Percentiles rank a stretch among this genome's conserved stretches.
Conservation (phyloP, 768 basidiomycete species). For the Fistulinella prunicolor region DNA sequence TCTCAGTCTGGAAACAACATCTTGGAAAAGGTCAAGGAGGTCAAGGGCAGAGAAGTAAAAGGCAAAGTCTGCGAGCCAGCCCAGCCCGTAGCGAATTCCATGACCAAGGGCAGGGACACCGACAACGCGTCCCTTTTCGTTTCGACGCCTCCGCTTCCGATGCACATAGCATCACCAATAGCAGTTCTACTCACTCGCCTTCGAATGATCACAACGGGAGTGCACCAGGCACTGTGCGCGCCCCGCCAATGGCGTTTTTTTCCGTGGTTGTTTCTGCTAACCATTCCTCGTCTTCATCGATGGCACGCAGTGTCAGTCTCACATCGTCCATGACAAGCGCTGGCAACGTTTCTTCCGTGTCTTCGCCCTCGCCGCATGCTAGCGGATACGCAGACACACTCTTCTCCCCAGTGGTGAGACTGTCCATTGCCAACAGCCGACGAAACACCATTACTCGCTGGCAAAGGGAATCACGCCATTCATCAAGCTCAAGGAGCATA, state of each 20-base stretch:
- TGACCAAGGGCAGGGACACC: slow-evolving; percentile 21
- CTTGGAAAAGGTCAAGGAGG: slow-evolving; percentile 14
- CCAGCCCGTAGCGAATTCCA: background rate
- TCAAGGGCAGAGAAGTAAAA: slow-evolving; percentile 30
- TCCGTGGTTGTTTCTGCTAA: slow-evolving; percentile 28
- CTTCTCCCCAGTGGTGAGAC: background rate
- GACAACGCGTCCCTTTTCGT: slow-evolving; percentile 24
- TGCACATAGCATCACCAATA: slow-evolving; percentile 27
- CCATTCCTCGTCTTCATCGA: slow-evolving; percentile 6
- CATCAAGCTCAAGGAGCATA: slow-evolving; percentile 60
- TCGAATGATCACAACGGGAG: slow-evolving; percentile 15
- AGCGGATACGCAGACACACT: background rate
- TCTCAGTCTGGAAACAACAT: slow-evolving; percentile 32
- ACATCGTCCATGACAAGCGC: slow-evolving; percentile 21
- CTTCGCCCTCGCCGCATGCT: slow-evolving; percentile 7
- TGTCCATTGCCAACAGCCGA: background rate
- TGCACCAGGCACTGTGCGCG: background rate
- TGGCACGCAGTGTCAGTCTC: slow-evolving; percentile 20
- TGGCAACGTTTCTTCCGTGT: slow-evolving; percentile 22
- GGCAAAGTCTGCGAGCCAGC: background rate
- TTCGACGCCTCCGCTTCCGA: slow-evolving; percentile 29
- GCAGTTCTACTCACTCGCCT: slow-evolving; percentile 23
- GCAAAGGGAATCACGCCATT: slow-evolving; percentile 62
- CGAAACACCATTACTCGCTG: slow-evolving; percentile 27
- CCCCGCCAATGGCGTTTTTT: slow-evolving; percentile 14